Conservation (phyloP, 1,284 basidiomycete genomes). For the Cryptococcus hybrid region DNA sequence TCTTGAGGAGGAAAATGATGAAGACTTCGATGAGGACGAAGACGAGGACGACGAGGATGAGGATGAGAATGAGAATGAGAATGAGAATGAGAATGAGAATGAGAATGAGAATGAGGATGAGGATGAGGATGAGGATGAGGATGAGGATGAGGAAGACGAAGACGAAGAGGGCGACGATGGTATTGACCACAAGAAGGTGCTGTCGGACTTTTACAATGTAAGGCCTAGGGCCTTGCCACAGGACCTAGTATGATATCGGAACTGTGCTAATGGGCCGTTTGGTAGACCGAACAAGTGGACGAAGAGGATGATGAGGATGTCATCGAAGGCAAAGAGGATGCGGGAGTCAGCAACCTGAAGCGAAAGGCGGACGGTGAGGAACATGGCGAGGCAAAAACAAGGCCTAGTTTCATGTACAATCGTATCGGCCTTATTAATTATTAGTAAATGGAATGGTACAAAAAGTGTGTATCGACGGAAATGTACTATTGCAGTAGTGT, state of each 20-base stretch:
- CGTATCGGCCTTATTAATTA: too few species aligned
- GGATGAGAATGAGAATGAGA: background rate
- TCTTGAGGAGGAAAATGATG: background rate
- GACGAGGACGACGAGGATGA: constrained; percentile 4
- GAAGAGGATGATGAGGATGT: constrained; percentile 1
- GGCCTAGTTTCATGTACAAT: too few species aligned
- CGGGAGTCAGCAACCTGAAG: background rate
- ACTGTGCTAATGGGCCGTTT: background rate
- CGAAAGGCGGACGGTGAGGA: background rate
- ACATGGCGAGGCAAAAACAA: too few species aligned
- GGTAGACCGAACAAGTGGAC: background rate
- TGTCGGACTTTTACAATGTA: constrained; percentile 16
- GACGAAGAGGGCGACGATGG: constrained; percentile 12
- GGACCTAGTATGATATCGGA: background rate
- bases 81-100: constrained; percentile 1
- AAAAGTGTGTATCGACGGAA: too few species aligned
- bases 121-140: constrained; percentile 11
- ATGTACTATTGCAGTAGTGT: too few species aligned
- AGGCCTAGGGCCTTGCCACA: background rate
- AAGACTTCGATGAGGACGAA: constrained; percentile 4
- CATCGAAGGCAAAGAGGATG: background rate
- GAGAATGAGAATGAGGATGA: constrained; percentile 10
- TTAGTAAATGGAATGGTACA: too few species aligned
- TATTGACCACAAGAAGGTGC: constrained; percentile 10
- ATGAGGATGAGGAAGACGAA: constrained; percentile 6